Evolutionary conservation across 2,329 filamentous ascomycete genomes (phyloP), one percentile per base, ranked within the genome.

Genomic region (Arthrobotrys sinensis): DNA sequence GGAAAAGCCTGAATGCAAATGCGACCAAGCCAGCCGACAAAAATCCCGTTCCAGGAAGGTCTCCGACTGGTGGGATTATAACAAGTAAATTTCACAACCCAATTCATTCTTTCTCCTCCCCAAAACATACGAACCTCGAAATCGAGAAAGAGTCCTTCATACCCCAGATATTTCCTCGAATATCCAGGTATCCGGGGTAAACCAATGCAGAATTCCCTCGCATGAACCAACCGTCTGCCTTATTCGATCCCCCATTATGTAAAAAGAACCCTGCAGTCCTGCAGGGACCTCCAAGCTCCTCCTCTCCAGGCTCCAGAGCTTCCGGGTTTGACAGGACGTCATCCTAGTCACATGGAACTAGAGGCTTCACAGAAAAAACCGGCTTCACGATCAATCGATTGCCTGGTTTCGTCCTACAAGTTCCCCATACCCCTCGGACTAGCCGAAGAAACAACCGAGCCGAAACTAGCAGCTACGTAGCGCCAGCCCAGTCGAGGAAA

Each of bases 31-130:
- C 55, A 55, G 48, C 21, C 14, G 16, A 21, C 28, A 3, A 36
- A 38, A n/a, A n/a, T n/a, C 4, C 69, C 50, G 24, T 60, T 72
- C 32, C 46, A 52, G 68, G 69, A 73, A 73, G 69, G 60, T 66
- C 48, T 72, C 48, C 57, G 60, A 65, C 55, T 53, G 45, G 53
- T 53, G 53, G n/a, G 45, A 43, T 45, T 38, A 0, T n/a, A 46
- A 46, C 43, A 16, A 19, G 32, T 55, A 8, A 55, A 55, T 52
- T 28, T 28, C 57, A 5, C 24, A 28, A 28, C 21, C 38, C 14
- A 36, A 8, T 19, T 10, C 21, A 16, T 19, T 6, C 21, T 24
- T 19, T 11, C 43, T 63, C 38, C 57, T 55, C 21, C 57, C 40
- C 14, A 21, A 63, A 34, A 2, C 19, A 63, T 36, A 14, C 6